These are phyloP conservation scores for Earliella scabrosa DNA, from an alignment of 1,284 basidiomycete genomes.

Conservation along the genomic window DNA sequence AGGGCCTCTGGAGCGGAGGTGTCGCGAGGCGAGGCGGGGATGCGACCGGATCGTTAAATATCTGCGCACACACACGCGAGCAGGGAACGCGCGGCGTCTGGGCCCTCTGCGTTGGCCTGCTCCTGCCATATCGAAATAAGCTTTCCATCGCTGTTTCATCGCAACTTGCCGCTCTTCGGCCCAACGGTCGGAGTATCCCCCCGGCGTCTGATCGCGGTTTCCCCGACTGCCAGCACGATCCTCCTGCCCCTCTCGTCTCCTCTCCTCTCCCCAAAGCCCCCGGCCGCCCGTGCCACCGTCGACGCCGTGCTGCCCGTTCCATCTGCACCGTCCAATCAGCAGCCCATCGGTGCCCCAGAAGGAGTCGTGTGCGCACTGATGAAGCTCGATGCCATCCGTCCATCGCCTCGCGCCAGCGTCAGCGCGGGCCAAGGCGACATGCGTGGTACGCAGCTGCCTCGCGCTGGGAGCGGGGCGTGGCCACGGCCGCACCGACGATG, in stretches of 20 bases:
- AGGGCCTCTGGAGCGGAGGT: conserved; percentile 25
- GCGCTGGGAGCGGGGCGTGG: too few relatives aligned
- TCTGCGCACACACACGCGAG: conserved; percentile 11
- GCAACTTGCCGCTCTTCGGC: conserved; percentile 23
- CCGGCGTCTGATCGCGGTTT: conserved; percentile 14
- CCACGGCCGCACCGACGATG: conserved; percentile 3
- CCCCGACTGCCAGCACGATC: conserved; percentile 8
- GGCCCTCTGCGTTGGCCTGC: neutral
- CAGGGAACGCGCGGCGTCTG: conserved; percentile 14
- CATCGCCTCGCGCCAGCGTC: too few relatives aligned
- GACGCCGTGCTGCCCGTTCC: neutral
- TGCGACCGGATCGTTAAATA: conserved; percentile 25
- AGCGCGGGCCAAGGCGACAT: too few relatives aligned
- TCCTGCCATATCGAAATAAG: conserved; percentile 25
- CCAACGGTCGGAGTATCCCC: conserved; percentile 18
- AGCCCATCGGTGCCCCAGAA: neutral
- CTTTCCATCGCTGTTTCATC: conserved; percentile 27
- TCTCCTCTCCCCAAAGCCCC: too few relatives aligned
- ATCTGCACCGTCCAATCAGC: conserved; percentile 2
- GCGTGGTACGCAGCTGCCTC: too few relatives aligned
- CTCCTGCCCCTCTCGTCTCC: neutral
- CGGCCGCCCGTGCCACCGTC: conserved; percentile 4
- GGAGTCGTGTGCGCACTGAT: too few relatives aligned
- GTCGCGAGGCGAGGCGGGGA: conserved; percentile 23
- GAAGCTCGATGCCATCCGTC: neutral